Evolutionary conservation across 495 filamentous ascomycete species (phyloP).

Genomic region (Aspergillus biplanus): DNA sequence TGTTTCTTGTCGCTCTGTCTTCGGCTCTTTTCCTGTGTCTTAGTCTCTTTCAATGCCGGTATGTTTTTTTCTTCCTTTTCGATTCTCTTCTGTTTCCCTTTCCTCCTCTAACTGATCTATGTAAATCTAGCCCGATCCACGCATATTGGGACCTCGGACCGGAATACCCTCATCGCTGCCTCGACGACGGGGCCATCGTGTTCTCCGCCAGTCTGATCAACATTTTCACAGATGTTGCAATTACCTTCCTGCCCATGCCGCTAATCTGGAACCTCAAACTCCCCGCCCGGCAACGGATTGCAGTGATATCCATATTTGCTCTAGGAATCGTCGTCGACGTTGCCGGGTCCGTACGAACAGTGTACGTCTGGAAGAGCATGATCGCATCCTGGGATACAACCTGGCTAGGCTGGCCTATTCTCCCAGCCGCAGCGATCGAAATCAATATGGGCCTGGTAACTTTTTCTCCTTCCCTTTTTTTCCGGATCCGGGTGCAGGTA

Average conservation of each 20-base stretch:
- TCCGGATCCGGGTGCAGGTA: neutral
- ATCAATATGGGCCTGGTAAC: conserved; percentile 64
- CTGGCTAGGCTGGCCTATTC: conserved; percentile 57
- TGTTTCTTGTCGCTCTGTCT: conserved; percentile 48
- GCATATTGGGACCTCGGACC: conserved; percentile 56
- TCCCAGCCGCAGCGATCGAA: conserved; percentile 58
- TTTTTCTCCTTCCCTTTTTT: neutral
- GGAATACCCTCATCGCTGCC: conserved; percentile 44
- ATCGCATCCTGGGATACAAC: conserved; percentile 54
- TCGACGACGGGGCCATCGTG: conserved; percentile 53
- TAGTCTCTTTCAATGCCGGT: conserved; percentile 62
- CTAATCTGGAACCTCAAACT: conserved; percentile 59
- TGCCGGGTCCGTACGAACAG: conserved; percentile 59
- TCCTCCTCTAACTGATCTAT: conserved; percentile 8
- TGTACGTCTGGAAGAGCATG: conserved; percentile 54
- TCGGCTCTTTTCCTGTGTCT: conserved; percentile 53
- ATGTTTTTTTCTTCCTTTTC: conserved; percentile 23
- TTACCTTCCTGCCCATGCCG: conserved; percentile 62
- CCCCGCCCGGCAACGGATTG: conserved; percentile 55
- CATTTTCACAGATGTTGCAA: conserved; percentile 60
- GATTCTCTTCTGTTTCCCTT: neutral
- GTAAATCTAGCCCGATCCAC: conserved; percentile 48
- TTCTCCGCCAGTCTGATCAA: conserved; percentile 62
- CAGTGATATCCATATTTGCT: conserved; percentile 61
- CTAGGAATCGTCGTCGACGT: conserved; percentile 61